These are phyloP conservation scores for Exophiala lecanii-corni DNA, from an alignment of 2,329 filamentous ascomycete genomes.

Conservation along the genomic window DNA sequence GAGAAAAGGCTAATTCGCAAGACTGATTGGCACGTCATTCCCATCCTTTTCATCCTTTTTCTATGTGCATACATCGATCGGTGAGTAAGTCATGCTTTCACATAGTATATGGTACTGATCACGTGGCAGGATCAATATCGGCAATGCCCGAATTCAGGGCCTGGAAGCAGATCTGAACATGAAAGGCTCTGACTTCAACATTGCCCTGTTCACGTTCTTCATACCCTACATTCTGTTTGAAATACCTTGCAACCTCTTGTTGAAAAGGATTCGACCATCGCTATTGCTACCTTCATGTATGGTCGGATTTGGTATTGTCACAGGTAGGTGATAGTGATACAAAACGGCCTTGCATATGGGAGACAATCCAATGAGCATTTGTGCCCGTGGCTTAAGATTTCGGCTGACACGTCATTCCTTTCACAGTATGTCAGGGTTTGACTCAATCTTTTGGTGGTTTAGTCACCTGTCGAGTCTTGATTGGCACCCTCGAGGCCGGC, in stretches of 20 bases:
- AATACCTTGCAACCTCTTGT: slow-evolving; percentile 45
- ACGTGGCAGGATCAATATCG: slow-evolving; percentile 36
- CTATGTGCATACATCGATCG: slow-evolving; percentile 1
- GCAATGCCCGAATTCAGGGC: slow-evolving; percentile 43
- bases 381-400: no score
- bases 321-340: no score
- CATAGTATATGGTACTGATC: background rate
- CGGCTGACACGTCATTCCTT: no score
- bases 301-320: slow-evolving; percentile 29
- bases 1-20: slow-evolving; percentile 1
- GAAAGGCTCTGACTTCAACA: slow-evolving; percentile 37
- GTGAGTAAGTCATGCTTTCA: background rate
- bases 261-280: slow-evolving; percentile 30
- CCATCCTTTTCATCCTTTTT: slow-evolving; percentile 32
- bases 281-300: slow-evolving; percentile 2
- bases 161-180: slow-evolving; percentile 41
- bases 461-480: slow-evolving; percentile 29
- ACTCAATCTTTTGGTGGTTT: slow-evolving; percentile 28
- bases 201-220: slow-evolving; percentile 27
- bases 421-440: slow-evolving; percentile 35
- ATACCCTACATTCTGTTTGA: slow-evolving; percentile 28
- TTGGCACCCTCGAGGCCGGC: slow-evolving; percentile 33
- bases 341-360: no score
- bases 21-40: slow-evolving; percentile 44
- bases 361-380: no score